Percentiles rank a stretch among this genome's conserved stretches.
Evolutionary conservation across 2,329 filamentous ascomycete genomes (phyloP).

Genomic region (Phialophora tarda): DNA sequence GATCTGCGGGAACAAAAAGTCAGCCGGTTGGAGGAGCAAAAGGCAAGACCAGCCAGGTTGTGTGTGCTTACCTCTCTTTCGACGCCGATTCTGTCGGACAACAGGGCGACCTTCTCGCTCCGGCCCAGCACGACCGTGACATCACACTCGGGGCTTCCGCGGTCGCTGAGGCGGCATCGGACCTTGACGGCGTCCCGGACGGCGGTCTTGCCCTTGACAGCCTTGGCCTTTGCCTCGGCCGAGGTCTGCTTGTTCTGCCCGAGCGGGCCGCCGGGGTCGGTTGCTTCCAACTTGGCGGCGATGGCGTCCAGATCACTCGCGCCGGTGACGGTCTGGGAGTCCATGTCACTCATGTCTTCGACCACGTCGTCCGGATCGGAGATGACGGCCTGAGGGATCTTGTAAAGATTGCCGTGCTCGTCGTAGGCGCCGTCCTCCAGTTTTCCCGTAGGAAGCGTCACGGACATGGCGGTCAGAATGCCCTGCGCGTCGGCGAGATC

Average conservation of each 20-base stretch:
- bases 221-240: constrained; percentile 50
- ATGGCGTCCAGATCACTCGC: constrained; percentile 41
- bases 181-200: constrained; percentile 62
- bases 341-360: constrained; percentile 42
- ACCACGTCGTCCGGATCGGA: constrained; percentile 68
- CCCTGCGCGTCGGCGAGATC: constrained; percentile 74
- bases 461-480: constrained; percentile 77
- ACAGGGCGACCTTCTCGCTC: constrained; percentile 66
- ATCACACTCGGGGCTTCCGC: constrained; percentile 60
- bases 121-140: constrained; percentile 63
- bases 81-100: constrained; percentile 68
- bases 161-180: constrained; percentile 69
- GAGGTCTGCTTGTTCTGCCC: constrained; percentile 35
- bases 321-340: constrained; percentile 48
- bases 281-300: constrained; percentile 41
- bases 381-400: constrained; percentile 70
- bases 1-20: constrained; percentile 55
- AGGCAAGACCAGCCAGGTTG: constrained; percentile 3
- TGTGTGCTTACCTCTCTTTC: constrained; percentile 47
- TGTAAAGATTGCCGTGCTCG: constrained; percentile 70
- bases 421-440: constrained; percentile 76
- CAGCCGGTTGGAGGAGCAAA: constrained; percentile 14
- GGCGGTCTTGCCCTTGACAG: constrained; percentile 67
- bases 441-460: constrained; percentile 75
- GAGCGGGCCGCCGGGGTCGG: constrained; percentile 35